Evolutionary conservation across 306 rosid species (phyloP), one percentile per base, ranked within the genome.

Genomic region (Lathyrus oleraceus): DNA sequence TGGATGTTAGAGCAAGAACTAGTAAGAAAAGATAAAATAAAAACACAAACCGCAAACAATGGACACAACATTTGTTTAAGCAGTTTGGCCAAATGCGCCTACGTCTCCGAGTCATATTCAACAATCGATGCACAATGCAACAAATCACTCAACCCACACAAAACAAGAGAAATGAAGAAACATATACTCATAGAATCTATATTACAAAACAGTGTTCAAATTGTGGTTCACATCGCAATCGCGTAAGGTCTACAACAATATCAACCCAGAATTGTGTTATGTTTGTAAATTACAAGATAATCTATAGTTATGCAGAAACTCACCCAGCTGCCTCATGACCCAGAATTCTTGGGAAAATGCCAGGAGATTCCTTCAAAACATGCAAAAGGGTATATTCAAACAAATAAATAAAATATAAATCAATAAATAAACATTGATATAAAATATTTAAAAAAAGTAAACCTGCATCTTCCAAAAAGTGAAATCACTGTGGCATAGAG

Each of bases 281-380:
- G 56, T 44, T 44, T 44, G 16, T 14, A 48, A 16, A 17, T 16
- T 17, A 48, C 56, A 32, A 32, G 38, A 16, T 6, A 48, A 20
- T 48, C 8, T 5, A 43, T 16, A 0, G 3, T 6, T 6, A 30
- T 16, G 20, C 36, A 36, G 30, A 53, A 53, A 69, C 81, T 78
- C 62, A 85, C 96, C 96, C 96, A 53, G 83, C 28, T 14, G 96
- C 96, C 75, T 93, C 96, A 38, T 93, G 96, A 58, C 96, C 96
- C 4, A 93, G 74, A 69, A 93, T 90, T 74, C 89, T 84, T 4
- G 93, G 98, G 28, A 81, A 70, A 73, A 79, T 35, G 56, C 69
- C 91, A 19, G 84, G 96, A 76, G 86, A 78, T 15, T 54, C 92
- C 95, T 92, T 71, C 72, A 72, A 25, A 45, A 54, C 65, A 66